Base-by-base conservation (phyloP, 2,329 filamentous ascomycete species). In the Aspergillus pseudoglaucus region DNA sequence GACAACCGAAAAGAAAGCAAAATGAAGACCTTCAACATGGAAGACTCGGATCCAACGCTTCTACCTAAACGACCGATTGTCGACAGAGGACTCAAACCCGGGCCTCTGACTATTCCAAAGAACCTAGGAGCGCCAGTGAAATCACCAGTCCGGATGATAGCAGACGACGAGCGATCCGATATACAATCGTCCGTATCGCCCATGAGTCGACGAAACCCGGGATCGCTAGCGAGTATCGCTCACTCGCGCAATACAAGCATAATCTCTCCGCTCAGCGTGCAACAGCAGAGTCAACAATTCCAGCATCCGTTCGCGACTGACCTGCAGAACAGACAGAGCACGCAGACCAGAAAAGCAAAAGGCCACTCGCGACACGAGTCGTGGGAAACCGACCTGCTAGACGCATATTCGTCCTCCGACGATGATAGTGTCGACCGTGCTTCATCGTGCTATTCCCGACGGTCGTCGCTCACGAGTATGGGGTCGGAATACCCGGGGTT, bases 391-490 rank as follows among this genome's bases (percentile, higher is more conserved):
- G 25, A 30, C 25, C 25, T 30, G 25, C 25, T 30, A 10, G 25
- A 30, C 25, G 25, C 25, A 30, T 30, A 44, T n/a, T 62, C 57
- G 2, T 60, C 53, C 9, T 59, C 53, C 4, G 59, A 60, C 9
- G 58, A 58, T 17, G 63, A 55, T 17, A 49, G 52, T 4, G 46
- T 53, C 14, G 66, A 69, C 47, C 55, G 51, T 41, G 53, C 56
- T 35, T 68, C 66, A 5, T 70, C 67, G 2, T 63, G 64, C 45
- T 70, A 70, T 40, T 69, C 64, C 48, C 58, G 56, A 22, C 56
- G 63, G 40, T 63, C 59, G 7, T 69, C 67, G 2, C 47, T 66
- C 23, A 62, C 63, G 18, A 70, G 65, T 45, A 45, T 66, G n/a
- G 56, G 45, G 14, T 64, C 62, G 2, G 62, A 63, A 10, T 51